phyloP scores from a whole-genome alignment of 2,329 filamentous ascomycete species.

The Botrytis aclada region DNA sequence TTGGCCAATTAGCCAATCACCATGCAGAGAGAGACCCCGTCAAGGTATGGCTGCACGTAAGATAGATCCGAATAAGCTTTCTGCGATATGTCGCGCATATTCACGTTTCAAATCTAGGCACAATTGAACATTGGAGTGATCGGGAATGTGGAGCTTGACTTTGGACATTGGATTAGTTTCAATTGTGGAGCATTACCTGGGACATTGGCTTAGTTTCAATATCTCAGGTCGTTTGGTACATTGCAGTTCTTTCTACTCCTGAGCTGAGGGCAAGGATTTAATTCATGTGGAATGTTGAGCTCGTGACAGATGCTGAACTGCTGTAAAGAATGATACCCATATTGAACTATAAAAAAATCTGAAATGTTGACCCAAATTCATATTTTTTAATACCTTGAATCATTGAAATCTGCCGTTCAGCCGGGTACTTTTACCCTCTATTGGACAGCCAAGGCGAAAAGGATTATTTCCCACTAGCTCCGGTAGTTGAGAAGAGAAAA shows the following conservation, averaged over 20 bases:
- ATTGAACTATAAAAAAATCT: neutral
- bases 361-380: neutral
- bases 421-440: accelerated
- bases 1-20: neutral
- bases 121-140: neutral
- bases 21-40: neutral
- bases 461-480: accelerated
- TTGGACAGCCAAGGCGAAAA: neutral
- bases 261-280: neutral
- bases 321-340: neutral
- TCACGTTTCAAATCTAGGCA: too few species aligned
- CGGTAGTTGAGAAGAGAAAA: neutral
- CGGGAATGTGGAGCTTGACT: neutral
- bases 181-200: neutral
- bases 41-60: neutral
- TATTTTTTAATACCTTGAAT: neutral
- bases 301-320: neutral
- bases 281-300: neutral
- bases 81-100: neutral
- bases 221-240: neutral
- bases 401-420: neutral
- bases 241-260: neutral
- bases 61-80: neutral
- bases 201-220: neutral
- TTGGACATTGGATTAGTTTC: neutral